Evolutionary conservation across 1,284 basidiomycete genomes (phyloP).

Genomic region (Trametes polyzona): DNA sequence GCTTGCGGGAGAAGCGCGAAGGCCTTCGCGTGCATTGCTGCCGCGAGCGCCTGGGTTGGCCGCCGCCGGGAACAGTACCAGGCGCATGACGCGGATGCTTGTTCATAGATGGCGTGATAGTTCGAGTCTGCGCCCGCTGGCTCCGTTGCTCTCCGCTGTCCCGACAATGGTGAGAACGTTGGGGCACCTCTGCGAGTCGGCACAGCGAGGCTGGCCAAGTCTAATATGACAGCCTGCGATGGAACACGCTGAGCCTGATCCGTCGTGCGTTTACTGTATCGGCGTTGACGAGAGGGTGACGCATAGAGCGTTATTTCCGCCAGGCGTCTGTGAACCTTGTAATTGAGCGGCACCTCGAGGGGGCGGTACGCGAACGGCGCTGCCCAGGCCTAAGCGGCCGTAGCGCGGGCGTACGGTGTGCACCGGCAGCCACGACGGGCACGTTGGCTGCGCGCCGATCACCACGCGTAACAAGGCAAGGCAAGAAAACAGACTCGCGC

Average conservation of each 20-base stretch:
- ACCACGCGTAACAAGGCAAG: background rate
- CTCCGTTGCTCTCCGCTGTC: too few relatives aligned
- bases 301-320: background rate
- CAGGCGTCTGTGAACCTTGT: slow-evolving; percentile 4
- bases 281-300: background rate
- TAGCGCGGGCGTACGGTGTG: too few relatives aligned
- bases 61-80: background rate
- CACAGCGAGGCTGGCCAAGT: background rate
- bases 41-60: background rate
- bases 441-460: slow-evolving; percentile 11
- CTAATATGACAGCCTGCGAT: too few relatives aligned
- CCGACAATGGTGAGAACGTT: background rate
- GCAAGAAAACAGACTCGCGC: background rate
- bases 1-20: background rate
- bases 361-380: too few relatives aligned
- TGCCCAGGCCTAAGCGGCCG: too few relatives aligned
- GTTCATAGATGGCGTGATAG: background rate
- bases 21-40: too few relatives aligned
- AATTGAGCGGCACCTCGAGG: too few relatives aligned
- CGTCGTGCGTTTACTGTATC: too few relatives aligned
- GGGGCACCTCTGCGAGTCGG: too few relatives aligned
- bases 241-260: background rate
- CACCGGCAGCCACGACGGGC: background rate
- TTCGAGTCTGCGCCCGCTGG: background rate
- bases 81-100: background rate